These are phyloP conservation scores for Coniochaeta sp. DNA, from an alignment of 2,329 filamentous ascomycete species.

Conservation along the genomic window DNA sequence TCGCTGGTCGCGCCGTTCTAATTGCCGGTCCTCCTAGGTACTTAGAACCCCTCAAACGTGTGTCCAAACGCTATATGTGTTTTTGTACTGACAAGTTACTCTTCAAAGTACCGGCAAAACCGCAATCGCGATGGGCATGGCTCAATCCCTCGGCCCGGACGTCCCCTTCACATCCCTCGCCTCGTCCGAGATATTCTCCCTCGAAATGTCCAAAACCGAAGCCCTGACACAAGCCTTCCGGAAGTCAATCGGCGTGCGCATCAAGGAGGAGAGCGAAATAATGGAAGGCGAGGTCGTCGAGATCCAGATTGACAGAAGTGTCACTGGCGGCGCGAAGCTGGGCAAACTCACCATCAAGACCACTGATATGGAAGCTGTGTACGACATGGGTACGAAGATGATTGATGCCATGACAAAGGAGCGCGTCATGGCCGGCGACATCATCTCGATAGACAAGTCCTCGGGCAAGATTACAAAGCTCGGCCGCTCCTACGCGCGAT, in stretches of 20 bases:
- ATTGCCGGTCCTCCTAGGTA: constrained; percentile 89
- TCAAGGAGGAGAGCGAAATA: constrained; percentile 98
- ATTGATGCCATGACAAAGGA: constrained; percentile 99
- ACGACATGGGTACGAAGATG: constrained; percentile 99
- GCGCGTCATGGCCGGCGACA: constrained; percentile 96
- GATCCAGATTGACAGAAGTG: constrained; percentile 95
- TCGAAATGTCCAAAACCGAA: constrained; percentile 99
- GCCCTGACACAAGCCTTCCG: constrained; percentile 97
- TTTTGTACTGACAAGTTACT: constrained; percentile 8
- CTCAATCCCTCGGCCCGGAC: constrained; percentile 87
- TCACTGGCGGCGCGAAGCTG: constrained; percentile 95
- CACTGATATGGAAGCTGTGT: constrained; percentile 98
- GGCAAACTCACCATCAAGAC: constrained; percentile 99
- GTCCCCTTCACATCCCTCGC: constrained; percentile 95
- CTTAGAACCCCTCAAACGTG: background rate
- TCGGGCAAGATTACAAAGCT: constrained; percentile 97
- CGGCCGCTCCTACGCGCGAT: constrained; percentile 87
- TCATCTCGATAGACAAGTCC: constrained; percentile 97
- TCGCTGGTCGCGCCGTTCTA: constrained; percentile 87
- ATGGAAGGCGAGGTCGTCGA: constrained; percentile 99
- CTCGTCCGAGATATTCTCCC: constrained; percentile 93
- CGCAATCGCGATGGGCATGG: constrained; percentile 97
- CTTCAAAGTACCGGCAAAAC: constrained; percentile 82
- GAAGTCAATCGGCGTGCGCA: constrained; percentile 94
- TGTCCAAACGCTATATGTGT: background rate